A percentile compares a stretch with the other conserved stretches of the same genome.
phyloP scores from a whole-genome alignment of 108 stramenopile species.

The Phaeodactylum tricornutum region DNA sequence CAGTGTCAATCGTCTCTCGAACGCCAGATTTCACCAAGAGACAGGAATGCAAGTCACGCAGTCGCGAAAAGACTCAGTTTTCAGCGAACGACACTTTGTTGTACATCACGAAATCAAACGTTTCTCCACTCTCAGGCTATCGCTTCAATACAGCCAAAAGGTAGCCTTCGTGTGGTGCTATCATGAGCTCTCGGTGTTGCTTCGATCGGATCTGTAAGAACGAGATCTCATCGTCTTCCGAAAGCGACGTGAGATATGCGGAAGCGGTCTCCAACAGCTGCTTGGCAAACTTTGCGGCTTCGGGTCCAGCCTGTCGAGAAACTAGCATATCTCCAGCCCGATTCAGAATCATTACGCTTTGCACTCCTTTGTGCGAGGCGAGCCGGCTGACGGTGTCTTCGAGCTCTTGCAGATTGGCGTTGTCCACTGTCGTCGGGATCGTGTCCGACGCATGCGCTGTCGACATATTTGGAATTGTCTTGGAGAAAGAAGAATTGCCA shows the following conservation, averaged over 20 bases:
- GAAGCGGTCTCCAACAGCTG: conserved; percentile 22
- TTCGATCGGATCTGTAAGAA: conserved; percentile 29
- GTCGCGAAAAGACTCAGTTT: too few species aligned
- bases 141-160: conserved; percentile 28
- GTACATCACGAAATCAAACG: too few species aligned
- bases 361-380: conserved; percentile 28
- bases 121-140: too few species aligned
- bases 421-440: neutral
- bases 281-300: conserved; percentile 14
- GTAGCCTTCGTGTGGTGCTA: conserved; percentile 32
- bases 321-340: conserved; percentile 24
- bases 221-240: conserved; percentile 8
- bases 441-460: too few species aligned
- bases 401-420: conserved; percentile 13
- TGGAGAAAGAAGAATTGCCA: too few species aligned
- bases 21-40: too few species aligned
- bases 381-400: conserved; percentile 35
- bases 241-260: conserved; percentile 16
- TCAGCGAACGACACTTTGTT: too few species aligned
- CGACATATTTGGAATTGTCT: too few species aligned
- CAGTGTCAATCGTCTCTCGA: too few species aligned
- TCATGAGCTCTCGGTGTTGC: conserved; percentile 20
- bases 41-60: too few species aligned
- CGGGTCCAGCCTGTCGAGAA: conserved; percentile 15
- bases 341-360: conserved; percentile 29